Conservation (phyloP, 352 stramenopile genomes). For the Lagenidium sp. region DNA sequence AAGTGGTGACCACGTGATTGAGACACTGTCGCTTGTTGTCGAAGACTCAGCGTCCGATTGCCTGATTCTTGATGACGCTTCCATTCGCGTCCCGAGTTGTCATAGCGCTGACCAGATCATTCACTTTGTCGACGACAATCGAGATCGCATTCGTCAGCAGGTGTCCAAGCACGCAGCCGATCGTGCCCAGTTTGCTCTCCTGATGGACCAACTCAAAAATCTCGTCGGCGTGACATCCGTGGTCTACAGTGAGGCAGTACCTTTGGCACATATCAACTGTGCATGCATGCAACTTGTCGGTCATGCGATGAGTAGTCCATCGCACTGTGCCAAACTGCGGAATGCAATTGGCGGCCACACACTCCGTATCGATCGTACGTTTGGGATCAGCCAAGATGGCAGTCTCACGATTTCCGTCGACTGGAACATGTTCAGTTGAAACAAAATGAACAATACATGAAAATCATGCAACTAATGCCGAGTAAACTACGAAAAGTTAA, state of each 20-base stretch:
- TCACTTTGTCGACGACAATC: constrained; percentile 10
- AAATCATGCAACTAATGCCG: constrained; percentile 6
- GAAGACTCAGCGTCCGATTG: constrained; percentile 31
- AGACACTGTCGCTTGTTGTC: constrained; percentile 28
- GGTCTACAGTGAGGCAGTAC: constrained; percentile 23
- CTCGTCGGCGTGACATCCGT: constrained; percentile 22
- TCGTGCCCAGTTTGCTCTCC: constrained; percentile 19
- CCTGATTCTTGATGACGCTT: constrained; percentile 29
- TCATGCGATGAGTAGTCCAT: too few species aligned
- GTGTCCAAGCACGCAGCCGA: not conserved
- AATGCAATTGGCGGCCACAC: too few species aligned
- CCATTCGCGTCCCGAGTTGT: constrained; percentile 25
- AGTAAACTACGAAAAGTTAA: constrained; percentile 21
- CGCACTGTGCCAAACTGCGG: too few species aligned
- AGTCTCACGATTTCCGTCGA: constrained; percentile 9
- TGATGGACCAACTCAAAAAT: constrained; percentile 23
- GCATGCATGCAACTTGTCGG: too few species aligned
- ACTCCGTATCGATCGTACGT: constrained; percentile 11
- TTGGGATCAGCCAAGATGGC: constrained; percentile 12
- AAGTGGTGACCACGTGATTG: constrained; percentile 17
- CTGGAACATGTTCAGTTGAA: too few species aligned
- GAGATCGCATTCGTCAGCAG: constrained; percentile 6
- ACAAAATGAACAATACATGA: too few species aligned
- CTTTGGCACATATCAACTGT: constrained; percentile 12
- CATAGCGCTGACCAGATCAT: constrained; percentile 2